Base-by-base conservation (phyloP, 257 asterid species). In the Solanum acaule region DNA sequence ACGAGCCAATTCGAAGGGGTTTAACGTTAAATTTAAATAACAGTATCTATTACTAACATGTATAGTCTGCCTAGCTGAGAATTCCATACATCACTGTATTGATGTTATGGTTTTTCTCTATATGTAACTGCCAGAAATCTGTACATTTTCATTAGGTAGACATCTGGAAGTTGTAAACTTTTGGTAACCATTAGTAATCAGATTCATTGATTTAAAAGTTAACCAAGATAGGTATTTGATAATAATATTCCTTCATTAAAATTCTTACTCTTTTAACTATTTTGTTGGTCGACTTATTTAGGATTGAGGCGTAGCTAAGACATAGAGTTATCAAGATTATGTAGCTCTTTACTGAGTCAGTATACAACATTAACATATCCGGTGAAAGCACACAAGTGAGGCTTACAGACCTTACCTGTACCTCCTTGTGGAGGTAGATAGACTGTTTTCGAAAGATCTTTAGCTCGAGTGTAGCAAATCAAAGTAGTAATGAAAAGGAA, bases 1-100 rank as follows among this genome's bases (percentile, higher is more conserved):
- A 89, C 89, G 96, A 87, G 98, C 98, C 33, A 96, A 93, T 87
- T 96, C 98, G 10, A 95, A 93, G 88, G 98, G 98, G 87, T 90
- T 44, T 90, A 96, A 94, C 79, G 98, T 96, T 25, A 88, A 93
- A 44, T 96, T 96, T 78, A 87, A 91, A 40, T 91, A 49, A 81
- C 68, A 49, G 86, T 81, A 25, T 81, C 86, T 49, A 18, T 37
- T 81, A 46, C 68, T 81, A 46, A 38, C 22, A 77, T n/a, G 20
- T 79, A 79, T 81, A 81, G 14, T 81, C 85, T 27, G 5, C 85
- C 14, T 27, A 81, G 85, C 10, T 44, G 85, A 81, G 85, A 81
- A 27, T 5, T 44, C 85, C 29, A 46, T 81, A 16, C 70, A 81
- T 81, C 44, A 81, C 27, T 81, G 22, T 29, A 6, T 81, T 9